Conservation (phyloP, 768 basidiomycete species). For the Mycena crocata region DNA sequence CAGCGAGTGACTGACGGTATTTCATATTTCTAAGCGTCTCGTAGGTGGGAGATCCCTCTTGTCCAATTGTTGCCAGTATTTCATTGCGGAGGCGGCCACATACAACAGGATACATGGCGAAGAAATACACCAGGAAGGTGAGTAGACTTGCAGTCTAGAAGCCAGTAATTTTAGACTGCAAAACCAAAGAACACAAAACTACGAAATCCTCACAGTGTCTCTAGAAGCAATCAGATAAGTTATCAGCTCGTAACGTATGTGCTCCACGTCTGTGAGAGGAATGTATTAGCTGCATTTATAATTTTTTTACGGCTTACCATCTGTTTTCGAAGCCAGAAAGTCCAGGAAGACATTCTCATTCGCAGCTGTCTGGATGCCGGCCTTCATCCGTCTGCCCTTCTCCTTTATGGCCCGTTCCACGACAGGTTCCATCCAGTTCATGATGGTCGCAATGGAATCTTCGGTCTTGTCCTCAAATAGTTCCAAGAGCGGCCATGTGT, state of each 20-base stretch:
- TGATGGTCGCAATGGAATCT: slow-evolving; percentile 18
- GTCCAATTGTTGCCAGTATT: slow-evolving; percentile 50
- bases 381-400: slow-evolving; percentile 40
- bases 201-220: slow-evolving; percentile 61
- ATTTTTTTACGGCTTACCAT: slow-evolving; percentile 52
- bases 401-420: slow-evolving; percentile 50
- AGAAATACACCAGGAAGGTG: slow-evolving; percentile 60
- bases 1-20: slow-evolving; percentile 54
- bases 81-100: slow-evolving; percentile 55
- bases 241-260: slow-evolving; percentile 23
- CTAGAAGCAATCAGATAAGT: slow-evolving; percentile 59
- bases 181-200: background rate
- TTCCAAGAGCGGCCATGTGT: slow-evolving; percentile 27
- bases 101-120: slow-evolving; percentile 54
- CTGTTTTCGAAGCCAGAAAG: slow-evolving; percentile 40
- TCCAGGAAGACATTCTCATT: slow-evolving; percentile 27
- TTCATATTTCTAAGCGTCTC: slow-evolving; percentile 54
- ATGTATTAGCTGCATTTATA: no score
- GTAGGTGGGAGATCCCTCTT: slow-evolving; percentile 47
- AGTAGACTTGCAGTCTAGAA: slow-evolving; percentile 59
- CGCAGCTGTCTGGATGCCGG: slow-evolving; percentile 38
- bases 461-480: slow-evolving; percentile 24
- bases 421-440: slow-evolving; percentile 56
- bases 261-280: slow-evolving; percentile 5
- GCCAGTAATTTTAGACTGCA: background rate